phyloP scores from a whole-genome alignment of 108 stramenopile genomes.

The Parmales sp. region DNA sequence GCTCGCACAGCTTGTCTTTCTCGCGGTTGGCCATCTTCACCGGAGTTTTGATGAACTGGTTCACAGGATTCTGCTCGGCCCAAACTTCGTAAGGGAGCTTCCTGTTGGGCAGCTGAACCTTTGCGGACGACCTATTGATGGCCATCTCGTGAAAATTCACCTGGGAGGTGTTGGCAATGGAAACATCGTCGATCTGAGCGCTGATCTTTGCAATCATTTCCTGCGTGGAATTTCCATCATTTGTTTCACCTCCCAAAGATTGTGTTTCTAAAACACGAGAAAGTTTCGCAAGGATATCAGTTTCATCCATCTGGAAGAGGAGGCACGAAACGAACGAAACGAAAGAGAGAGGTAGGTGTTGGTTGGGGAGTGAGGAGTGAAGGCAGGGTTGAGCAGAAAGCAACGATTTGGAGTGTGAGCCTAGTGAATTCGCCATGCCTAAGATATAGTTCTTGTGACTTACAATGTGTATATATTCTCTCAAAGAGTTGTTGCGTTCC shows the following conservation, averaged over 20 bases:
- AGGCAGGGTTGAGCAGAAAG: too few relatives aligned
- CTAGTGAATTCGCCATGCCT: background rate
- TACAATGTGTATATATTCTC: background rate
- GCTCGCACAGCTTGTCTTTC: background rate
- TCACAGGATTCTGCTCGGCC: conserved; percentile 12
- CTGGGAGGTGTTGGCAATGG: background rate
- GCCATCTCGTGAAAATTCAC: background rate
- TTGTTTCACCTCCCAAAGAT: background rate
- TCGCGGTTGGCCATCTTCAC: background rate
- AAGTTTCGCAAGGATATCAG: background rate
- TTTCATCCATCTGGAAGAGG: background rate
- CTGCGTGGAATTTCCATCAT: background rate
- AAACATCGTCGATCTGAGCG: background rate
- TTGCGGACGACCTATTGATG: background rate
- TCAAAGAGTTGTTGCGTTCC: background rate
- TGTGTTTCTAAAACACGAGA: background rate
- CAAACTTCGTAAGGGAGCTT: conserved; percentile 2
- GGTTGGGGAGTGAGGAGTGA: too few relatives aligned
- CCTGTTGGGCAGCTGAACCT: conserved; percentile 6
- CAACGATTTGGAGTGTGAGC: too few relatives aligned
- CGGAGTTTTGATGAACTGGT: background rate
- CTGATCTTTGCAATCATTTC: background rate
- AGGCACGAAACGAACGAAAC: too few relatives aligned
- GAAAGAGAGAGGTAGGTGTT: too few relatives aligned
- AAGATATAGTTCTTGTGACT: background rate